Evolutionary conservation across 768 basidiomycete genomes (phyloP), one percentile per base, ranked within the genome.

Genomic region (Boletus coccyginus): DNA sequence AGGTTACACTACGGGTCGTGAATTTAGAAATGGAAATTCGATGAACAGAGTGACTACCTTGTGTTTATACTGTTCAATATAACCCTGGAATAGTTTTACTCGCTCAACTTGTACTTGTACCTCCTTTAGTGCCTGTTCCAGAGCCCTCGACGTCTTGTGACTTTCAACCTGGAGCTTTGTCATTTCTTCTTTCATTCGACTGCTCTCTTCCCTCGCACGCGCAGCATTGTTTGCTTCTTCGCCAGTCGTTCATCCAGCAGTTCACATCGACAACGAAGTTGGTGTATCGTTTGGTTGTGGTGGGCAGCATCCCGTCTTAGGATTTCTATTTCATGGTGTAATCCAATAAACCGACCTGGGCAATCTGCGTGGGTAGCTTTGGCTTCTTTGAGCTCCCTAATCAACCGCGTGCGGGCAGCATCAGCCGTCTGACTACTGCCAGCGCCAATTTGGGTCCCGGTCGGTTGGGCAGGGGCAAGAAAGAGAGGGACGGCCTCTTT

Each of bases 401-500:
- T 33, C 33, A 66, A 24, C 31, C 59, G 60, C 24, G 46, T 19
- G 21, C 53, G 51, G 31, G 54, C 32, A 29, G 52, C 42, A 5
- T 65, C 64, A 3, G 45, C 46, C 29, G 19, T 35, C 21, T 41
- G 46, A 31, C 41, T 46, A 17, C 52, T 27, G 27, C 27, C 6
- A 27, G 27, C 6, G 27, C 27, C 27, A 27, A 6, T 6, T 11
- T 53, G 58, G 32, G 46, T 49, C 16, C 29, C 38, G 2, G 51
- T 47, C 9, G 51, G 40, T 33, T 57, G 63, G 46, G 58, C 60
- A 19, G 69, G 54, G 10, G 60, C n/a, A 13, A 72, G 61, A 45
- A 69, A 71, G 48, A 71, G 56, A 13, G 63, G 53, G 19, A 72
- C 60, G 0, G 65, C 65, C 14, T 72, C 70, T 40, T 35, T 72